Base-by-base conservation (phyloP, 2,329 filamentous ascomycete species). In the Paracamarosporium sp. region DNA sequence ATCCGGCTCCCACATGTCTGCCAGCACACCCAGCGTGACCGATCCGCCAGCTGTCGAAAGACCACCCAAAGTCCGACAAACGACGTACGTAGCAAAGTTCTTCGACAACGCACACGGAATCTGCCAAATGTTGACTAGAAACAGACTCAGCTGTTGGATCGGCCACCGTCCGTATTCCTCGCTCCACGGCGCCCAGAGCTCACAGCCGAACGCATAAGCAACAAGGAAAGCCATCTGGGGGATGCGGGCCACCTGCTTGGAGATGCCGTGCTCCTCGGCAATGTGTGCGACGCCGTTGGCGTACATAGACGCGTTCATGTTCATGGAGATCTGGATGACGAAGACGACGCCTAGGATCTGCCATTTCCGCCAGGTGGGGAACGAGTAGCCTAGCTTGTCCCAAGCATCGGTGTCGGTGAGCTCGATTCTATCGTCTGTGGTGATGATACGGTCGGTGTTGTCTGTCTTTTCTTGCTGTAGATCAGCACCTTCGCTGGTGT, bases 1-100 rank as follows among this genome's bases (percentile, higher is more conserved):
- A 41, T 84, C 82, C 0, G 84, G 76, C 48, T 82, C 77, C 73
- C 82, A 88, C 79, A 89, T 82, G 60, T 89, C 86, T 1, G 86
- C 86, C 4, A 88, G 80, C 69, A 88, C 84, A n/a, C 86, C 86
- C 1, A 89, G 76, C 0, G 86, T 88, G 36, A 88, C 86, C 5
- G 85, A 85, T 2, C 86, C 86, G 30, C 87, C 87, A 5, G 86
- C 86, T 2, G 86, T 87, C 5, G 84, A 88, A 2, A 89, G 74
- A 56, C 86, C 87, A 41, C 85, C 85, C 2, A 83, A 68, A 0
- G 76, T 76, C 59, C 83, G 77, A 52, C 75, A 78, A 5, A 80
- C 69, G 2, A 85, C 61, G 20, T 83, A 75, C 0, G 74, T 77
- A 3, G 69, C 77, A 55, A 78, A 80, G 55, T 80, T 79, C 8